Conservation (phyloP, 352 stramenopile species). For the Phytopythium delawarense region DNA sequence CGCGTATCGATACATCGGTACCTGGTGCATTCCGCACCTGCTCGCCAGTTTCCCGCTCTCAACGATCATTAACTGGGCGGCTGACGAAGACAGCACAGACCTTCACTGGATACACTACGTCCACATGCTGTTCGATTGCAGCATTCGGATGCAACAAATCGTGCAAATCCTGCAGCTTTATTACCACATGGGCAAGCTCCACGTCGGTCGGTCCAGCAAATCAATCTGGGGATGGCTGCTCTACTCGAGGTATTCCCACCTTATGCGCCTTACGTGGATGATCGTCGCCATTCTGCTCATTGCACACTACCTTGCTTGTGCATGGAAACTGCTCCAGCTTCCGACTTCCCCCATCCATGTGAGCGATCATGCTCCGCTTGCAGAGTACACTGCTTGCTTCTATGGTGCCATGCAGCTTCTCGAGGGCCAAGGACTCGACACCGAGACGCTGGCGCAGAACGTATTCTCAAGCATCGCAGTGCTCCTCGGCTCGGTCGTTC, state of each 20-base stretch:
- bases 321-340: conserved; percentile 28
- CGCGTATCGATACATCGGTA: conserved; percentile 26
- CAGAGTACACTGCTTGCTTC: conserved; percentile 30
- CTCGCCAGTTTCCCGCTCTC: conserved; percentile 10
- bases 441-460: conserved; percentile 24
- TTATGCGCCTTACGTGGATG: conserved; percentile 35
- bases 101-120: conserved; percentile 4
- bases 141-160: conserved; percentile 19
- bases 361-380: conserved; percentile 6
- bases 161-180: conserved; percentile 28
- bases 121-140: conserved; percentile 15
- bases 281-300: conserved; percentile 35
- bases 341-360: not conserved
- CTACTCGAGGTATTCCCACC: conserved; percentile 44
- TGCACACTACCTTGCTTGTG: conserved; percentile 45
- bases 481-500: conserved; percentile 36
- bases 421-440: conserved; percentile 31
- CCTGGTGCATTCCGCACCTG: conserved; percentile 17
- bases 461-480: conserved; percentile 33
- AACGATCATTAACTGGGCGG: not conserved
- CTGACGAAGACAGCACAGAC: not conserved
- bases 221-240: conserved; percentile 34
- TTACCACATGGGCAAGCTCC: conserved; percentile 16
- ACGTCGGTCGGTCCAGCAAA: conserved; percentile 21
- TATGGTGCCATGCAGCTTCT: conserved; percentile 40